Evolutionary conservation across 352 stramenopile genomes (phyloP), one percentile per base, ranked within the genome.

Genomic region (Pythium vanterpoolii): DNA sequence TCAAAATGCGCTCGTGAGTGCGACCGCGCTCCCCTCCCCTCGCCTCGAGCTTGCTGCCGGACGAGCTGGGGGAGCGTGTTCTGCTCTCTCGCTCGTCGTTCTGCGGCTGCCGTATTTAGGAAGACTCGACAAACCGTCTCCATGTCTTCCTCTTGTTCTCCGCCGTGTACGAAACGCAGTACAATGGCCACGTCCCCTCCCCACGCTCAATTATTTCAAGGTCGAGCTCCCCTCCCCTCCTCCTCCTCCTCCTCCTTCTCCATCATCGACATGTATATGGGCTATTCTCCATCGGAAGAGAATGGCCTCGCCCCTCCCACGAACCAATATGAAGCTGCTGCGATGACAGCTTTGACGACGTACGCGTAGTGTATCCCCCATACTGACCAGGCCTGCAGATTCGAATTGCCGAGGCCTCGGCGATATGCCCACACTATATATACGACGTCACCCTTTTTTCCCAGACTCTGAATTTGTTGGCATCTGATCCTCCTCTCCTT

Each of bases 211-310:
- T 27, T 42, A 11, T 18, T 5, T 42, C 34, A 18, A 42, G 4
- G 39, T 46, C 39, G 7, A 1, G 3, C 34, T 42, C 14, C 34
- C 13, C 19, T 42, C 34, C 19, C 13, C 34, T 6, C 31, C 8
- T 42, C 3, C 13, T 42, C 45, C 19, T 38, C 28, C 27, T 36
- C 49, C 10, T 31, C 30, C 5, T 27, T 21, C 50, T 18, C 48
- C 34, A 39, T 30, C 28, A 46, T 33, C 51, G 23, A 40, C 39
- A n/a, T n/a, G n/a, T n/a, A n/a, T n/a, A n/a, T 28, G 8, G 19
- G 28, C 46, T 27, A 40, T 54, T 56, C 56, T 62, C 56, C 56
- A 52, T 62, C 56, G 56, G 56, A 62, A 62, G 56, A 62, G 56
- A 62, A 49, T 34, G 40, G 40, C 51, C 19, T 48, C 14, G 16